Base-by-base conservation (phyloP, 2,329 filamentous ascomycete genomes). In the Geosmithia putterillii region DNA sequence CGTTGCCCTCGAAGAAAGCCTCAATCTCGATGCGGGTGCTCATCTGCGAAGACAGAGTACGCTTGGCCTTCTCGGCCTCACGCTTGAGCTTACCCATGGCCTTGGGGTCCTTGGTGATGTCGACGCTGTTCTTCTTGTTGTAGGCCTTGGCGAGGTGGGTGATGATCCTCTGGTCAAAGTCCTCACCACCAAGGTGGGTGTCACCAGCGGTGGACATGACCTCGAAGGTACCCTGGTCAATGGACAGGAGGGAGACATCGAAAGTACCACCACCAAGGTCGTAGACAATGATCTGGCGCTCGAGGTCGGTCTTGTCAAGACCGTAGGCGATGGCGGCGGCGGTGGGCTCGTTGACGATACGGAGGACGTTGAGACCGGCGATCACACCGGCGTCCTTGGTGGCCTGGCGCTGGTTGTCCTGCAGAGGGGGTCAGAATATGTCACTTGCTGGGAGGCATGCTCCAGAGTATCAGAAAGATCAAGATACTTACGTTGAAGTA, bases 61-160 rank as follows among this genome's bases (percentile, higher is more conserved):
- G 86, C 85, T 98, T 98, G 70, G 92, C 92, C 81, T 95, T 95
- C 70, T 98, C 92, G 55, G 92, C 90, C 70, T 96, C 92, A 58
- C 92, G 89, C 86, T 96, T 96, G 57, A 98, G 80, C 75, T 96
- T 98, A 72, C 89, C 87, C 89, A 96, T 96, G 53, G 90, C 83
- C 85, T 95, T 95, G 52, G 83, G 71, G 62, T 96, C 88, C 76
- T 94, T 94, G 70, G 81, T 85, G 62, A 96, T 79, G 56, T 98
- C 88, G 54, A 94, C 87, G 56, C 68, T 71, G 75, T 95, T 78
- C 79, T 95, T 92, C 83, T 95, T 95, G 83, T 96, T 96, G 81
- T 94, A 96, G 57, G 77, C 74, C 83, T 96, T 95, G 74, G 83
- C 82, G 63, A 96, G 87, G 80, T 90, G 77, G 76, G 85, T 87